These are phyloP conservation scores for Colletotrichum neosansevieriae DNA, from an alignment of 2,329 filamentous ascomycete species.

Conservation along the genomic window DNA sequence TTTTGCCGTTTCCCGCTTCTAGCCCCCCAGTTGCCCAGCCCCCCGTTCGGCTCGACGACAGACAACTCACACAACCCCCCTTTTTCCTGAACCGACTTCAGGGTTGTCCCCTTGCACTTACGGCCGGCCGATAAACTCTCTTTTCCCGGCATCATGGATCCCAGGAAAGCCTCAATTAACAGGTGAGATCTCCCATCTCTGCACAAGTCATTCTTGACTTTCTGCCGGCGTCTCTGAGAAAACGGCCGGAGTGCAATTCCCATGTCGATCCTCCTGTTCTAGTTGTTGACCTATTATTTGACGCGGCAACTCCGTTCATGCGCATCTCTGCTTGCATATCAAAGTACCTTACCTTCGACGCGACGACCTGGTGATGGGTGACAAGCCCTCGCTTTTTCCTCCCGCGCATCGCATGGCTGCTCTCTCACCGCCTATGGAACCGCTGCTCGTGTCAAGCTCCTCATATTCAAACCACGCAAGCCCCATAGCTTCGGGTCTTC, in stretches of 20 bases:
- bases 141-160: slow-evolving; percentile 34
- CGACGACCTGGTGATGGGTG: too few species aligned
- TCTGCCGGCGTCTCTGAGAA: not conserved
- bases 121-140: slow-evolving; percentile 19
- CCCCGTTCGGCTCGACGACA: not conserved
- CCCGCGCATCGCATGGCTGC: too few species aligned
- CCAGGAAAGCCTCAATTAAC: slow-evolving; percentile 6
- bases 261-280: slow-evolving; percentile 22
- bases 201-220: slow-evolving; percentile 15
- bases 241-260: slow-evolving; percentile 15
- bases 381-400: too few species aligned
- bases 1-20: slow-evolving; percentile 25
- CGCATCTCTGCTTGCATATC: slow-evolving; percentile 1
- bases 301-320: slow-evolving; percentile 10
- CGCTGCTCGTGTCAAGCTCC: too few species aligned
- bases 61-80: slow-evolving; percentile 3
- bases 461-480: not conserved
- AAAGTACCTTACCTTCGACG: not conserved
- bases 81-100: slow-evolving; percentile 9
- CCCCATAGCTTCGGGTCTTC: not conserved
- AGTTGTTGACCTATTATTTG: not conserved
- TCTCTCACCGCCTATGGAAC: slow-evolving; percentile 2
- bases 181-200: not conserved
- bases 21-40: not conserved
- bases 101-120: slow-evolving; percentile 28